Evolutionary conservation across 192 early-diverging fungal species (phyloP).

Genomic region (Haplosporangium gracile): DNA sequence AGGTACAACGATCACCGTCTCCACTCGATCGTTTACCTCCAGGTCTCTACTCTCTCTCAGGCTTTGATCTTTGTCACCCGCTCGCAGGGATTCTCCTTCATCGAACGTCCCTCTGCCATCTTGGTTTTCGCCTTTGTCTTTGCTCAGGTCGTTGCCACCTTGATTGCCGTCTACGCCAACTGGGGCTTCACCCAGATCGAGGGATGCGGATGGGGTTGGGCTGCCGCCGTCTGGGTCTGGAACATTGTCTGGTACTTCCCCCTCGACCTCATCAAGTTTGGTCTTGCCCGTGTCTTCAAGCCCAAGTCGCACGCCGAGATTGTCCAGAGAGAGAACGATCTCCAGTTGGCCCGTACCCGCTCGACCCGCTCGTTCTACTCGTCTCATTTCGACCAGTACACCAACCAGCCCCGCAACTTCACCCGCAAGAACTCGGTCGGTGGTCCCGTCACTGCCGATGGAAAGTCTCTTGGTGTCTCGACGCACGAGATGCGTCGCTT

Average conservation of each 20-base stretch:
- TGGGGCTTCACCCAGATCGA: slow-evolving; percentile 83
- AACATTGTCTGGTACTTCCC: slow-evolving; percentile 85
- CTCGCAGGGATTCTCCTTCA: slow-evolving; percentile 81
- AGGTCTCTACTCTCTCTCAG: slow-evolving; percentile 85
- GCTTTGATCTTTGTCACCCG: slow-evolving; percentile 85
- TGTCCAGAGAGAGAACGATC: slow-evolving; percentile 40
- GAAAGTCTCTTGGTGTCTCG: slow-evolving; percentile 73
- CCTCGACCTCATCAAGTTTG: slow-evolving; percentile 85
- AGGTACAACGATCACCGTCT: slow-evolving; percentile 72
- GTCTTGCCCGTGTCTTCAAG: slow-evolving; percentile 71
- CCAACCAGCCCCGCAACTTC: slow-evolving; percentile 62
- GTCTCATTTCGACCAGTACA: slow-evolving; percentile 65
- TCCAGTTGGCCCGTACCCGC: slow-evolving; percentile 70
- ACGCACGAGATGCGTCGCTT: slow-evolving; percentile 78
- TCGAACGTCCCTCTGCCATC: slow-evolving; percentile 79
- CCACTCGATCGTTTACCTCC: slow-evolving; percentile 85
- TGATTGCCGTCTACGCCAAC: slow-evolving; percentile 89
- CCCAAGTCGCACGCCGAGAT: slow-evolving; percentile 56
- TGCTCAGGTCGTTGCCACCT: slow-evolving; percentile 80
- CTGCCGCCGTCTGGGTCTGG: slow-evolving; percentile 82
- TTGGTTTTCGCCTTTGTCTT: slow-evolving; percentile 75
- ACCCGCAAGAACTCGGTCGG: slow-evolving; percentile 58
- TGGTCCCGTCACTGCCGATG: slow-evolving; percentile 58
- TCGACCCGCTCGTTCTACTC: slow-evolving; percentile 76
- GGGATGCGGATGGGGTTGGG: slow-evolving; percentile 83